Evolutionary conservation across 2,329 filamentous ascomycete genomes (phyloP).

Genomic region (Cytospora schulzeri): DNA sequence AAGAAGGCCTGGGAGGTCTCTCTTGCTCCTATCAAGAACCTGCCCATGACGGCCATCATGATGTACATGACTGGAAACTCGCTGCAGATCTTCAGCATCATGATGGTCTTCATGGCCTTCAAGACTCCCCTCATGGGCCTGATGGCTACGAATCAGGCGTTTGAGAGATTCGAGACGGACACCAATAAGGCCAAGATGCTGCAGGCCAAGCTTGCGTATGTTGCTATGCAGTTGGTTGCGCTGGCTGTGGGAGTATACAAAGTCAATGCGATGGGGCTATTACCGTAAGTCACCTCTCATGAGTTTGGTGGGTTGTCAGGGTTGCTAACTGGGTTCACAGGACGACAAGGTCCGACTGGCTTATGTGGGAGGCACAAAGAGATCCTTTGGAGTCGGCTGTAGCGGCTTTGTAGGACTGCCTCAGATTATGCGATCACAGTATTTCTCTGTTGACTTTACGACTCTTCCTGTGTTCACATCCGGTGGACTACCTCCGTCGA

Average conservation of each 20-base stretch:
- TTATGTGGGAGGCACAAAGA: conserved; percentile 87
- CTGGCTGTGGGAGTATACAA: conserved; percentile 92
- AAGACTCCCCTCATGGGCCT: conserved; percentile 91
- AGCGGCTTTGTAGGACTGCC: conserved; percentile 54
- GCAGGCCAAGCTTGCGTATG: conserved; percentile 83
- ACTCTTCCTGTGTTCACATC: neutral
- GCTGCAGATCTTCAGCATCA: conserved; percentile 98
- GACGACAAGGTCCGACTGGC: conserved; percentile 94
- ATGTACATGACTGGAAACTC: conserved; percentile 99
- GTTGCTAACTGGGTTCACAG: conserved; percentile 45
- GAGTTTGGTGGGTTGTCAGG: neutral
- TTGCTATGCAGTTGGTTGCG: conserved; percentile 82
- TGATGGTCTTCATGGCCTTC: conserved; percentile 99
- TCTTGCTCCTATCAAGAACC: conserved; percentile 85
- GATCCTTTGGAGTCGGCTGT: conserved; percentile 68
- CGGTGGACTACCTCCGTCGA: neutral
- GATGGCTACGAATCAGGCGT: conserved; percentile 80
- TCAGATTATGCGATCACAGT: neutral
- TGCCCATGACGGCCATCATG: conserved; percentile 98
- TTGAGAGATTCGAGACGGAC: conserved; percentile 86
- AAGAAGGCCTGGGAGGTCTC: conserved; percentile 99
- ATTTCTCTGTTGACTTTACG: neutral
- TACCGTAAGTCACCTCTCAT: conserved; percentile 67
- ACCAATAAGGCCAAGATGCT: conserved; percentile 73
- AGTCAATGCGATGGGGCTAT: conserved; percentile 90